Base-by-base conservation (phyloP, 768 basidiomycete genomes). In the Mycena capillaripes region DNA sequence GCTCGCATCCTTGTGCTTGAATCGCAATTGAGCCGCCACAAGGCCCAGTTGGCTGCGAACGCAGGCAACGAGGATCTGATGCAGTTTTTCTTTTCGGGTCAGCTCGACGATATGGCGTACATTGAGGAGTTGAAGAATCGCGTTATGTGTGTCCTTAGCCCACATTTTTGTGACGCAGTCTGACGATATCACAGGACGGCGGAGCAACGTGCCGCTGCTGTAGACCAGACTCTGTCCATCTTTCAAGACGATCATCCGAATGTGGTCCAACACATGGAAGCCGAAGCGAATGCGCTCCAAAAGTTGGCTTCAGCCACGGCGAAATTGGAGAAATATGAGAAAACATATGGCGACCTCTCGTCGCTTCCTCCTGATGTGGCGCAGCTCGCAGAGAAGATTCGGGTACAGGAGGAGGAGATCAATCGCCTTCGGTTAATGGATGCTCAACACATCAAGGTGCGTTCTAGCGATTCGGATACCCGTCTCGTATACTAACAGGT, bases 41-140 rank as follows among this genome's bases (percentile, higher is more conserved):
- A 93, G 80, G 87, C 92, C 19, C 88, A 89, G 34, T 83, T 97
- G n/a, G 96, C 94, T 23, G 95, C 95, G 0, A 82, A 90, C 30
- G 85, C 88, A 2, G 91, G 92, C 8, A 87, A 93, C 27, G 89
- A 91, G 71, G 93, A 95, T 58, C 84, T 96, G 38, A 86, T 97
- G 81, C 82, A 82, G 6, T 95, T 95, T 79, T 87, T 97, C 73
- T 83, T 91, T 63, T 85, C 85, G 53, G 89, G 87, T 23, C 85
- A 88, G 52, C 82, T 86, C 7, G 88, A 90, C 21, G 87, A 91
- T 66, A 77, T 80, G 1, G 81, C 84, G 16, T 92, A 89, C 74
- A 84, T 91, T 3, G 84, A 87, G 23, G 79, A 85, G 58, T 76
- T 96, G 46, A 90, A 89, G 78, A 81, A 77, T 23, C 88, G 87